Base-by-base conservation (phyloP, 495 filamentous ascomycete species). In the Thermothielavioides terrestris region DNA sequence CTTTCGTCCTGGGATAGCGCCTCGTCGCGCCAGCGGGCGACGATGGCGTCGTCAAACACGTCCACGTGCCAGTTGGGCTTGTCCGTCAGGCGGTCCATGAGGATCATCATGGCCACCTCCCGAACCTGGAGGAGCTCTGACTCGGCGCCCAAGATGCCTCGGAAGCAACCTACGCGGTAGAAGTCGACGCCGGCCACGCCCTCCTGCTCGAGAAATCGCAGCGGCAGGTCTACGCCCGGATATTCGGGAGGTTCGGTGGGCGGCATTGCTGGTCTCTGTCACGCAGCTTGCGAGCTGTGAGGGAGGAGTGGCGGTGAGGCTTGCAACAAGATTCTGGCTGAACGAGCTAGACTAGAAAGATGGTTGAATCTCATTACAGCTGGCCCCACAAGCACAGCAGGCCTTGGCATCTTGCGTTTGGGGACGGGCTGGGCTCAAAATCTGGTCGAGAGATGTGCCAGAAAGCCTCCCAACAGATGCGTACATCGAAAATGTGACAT, bases 31-130 rank as follows among this genome's bases (percentile, higher is more conserved):
- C 69, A 74, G 34, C 67, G 65, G 11, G 48, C 54, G 11, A 64
- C 58, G 22, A 72, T 70, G 2, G 41, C 37, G 1, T 75, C 65
- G 57, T 83, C 65, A 49, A 77, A 78, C 38, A 82, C 68, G 59
- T 83, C 76, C 17, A 65, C 60, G 49, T 78, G 68, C 80, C 77
- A 83, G 26, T 74, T 60, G 2, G 61, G 60, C 42, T 75, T 75
- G 53, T 71, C 67, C 2, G 65, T 66, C 10, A 73, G 36, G 2
- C 42, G 42, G 45, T 71, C 62, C 67, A 71, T 68, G 6, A 70
- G 18, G 4, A 57, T 23, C 49, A 71, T 61, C 68, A 73, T 72
- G 39, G 62, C 61, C 5, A 68, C 55, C 46, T 70, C 69, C 18
- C 68, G 61, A 21, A 68, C 55, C 5, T 38, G 52, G 22, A 70